These are phyloP conservation scores for Mycosphaerella sp. DNA, from an alignment of 2,329 filamentous ascomycete species.

Conservation along the genomic window DNA sequence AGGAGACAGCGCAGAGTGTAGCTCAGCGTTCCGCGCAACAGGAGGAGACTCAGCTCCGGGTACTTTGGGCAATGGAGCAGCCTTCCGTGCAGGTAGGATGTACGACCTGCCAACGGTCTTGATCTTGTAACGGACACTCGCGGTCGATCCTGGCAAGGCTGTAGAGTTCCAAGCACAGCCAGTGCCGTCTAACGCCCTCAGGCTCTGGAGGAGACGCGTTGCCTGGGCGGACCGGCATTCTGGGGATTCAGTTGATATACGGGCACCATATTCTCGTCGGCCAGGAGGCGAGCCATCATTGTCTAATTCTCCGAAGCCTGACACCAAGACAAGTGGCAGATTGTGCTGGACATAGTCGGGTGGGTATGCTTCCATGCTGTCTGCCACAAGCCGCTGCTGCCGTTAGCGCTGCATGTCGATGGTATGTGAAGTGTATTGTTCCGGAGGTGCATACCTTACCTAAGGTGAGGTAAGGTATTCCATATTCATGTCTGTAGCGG, in stretches of 20 bases:
- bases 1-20: conserved; percentile 89
- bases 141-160: conserved; percentile 25
- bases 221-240: conserved; percentile 37
- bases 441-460: neutral
- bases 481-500: neutral
- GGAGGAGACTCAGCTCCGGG: conserved; percentile 33
- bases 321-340: conserved; percentile 74
- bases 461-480: neutral
- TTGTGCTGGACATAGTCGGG: conserved; percentile 77
- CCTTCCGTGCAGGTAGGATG: conserved; percentile 57
- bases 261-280: conserved; percentile 28
- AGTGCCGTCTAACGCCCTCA: conserved; percentile 45
- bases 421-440: neutral
- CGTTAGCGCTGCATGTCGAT: conserved; percentile 1
- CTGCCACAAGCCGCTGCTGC: neutral
- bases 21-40: conserved; percentile 40
- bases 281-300: conserved; percentile 24
- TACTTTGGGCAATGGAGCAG: conserved; percentile 51
- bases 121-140: conserved; percentile 27
- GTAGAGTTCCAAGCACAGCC: conserved; percentile 26
- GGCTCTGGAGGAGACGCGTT: conserved; percentile 50
- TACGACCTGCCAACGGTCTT: conserved; percentile 63
- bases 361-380: conserved; percentile 70
- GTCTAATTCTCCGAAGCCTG: conserved; percentile 57
- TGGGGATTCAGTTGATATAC: conserved; percentile 23